Base-by-base conservation (phyloP, 2,329 filamentous ascomycete genomes). In the Alternaria panax region DNA sequence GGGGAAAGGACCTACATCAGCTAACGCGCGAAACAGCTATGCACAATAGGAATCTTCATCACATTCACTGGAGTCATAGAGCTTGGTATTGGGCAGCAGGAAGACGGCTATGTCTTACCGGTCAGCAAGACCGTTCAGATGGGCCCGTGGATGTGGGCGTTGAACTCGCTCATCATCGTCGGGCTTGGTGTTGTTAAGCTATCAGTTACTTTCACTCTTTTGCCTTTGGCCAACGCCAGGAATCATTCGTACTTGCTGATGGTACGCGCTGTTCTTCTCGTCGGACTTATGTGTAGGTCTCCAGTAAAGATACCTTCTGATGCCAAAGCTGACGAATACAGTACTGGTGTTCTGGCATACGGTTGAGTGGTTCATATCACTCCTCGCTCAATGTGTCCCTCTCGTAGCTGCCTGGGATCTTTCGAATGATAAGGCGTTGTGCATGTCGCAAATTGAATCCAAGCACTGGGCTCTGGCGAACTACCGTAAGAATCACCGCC, bases 131-230 rank as follows among this genome's bases (percentile, higher is more conserved):
- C 30, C 12, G 25, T 40, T 9, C 22, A 55, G 20, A 38, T 59
- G 36, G 57, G 51, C 3, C 57, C 57, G n/a, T 59, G 57, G 57
- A 48, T 59, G 20, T 55, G 45, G 30, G 51, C 57, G 12, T 30
- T 59, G 40, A 50, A 55, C 77, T 60, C 46, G 59, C 83, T 63
- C 32, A 74, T 80, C 8, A 78, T 83, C 57, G 52, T 81, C 4
- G 83, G 80, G 0, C 78, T 82, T 8, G 75, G 79, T 30, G 67
- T 79, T 2, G 76, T 82, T 61, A 85, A 84, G 68, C 74, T 84
- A 7, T 83, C 82, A 1, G 75, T 82, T 18, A 78, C 77, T 12
- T 74, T 81, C 12, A 82, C 81, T 59, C 72, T 85, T 3, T 71
- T 84, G 47, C 75, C 80, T 7, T 76, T 79, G n/a, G 69, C 77